phyloP scores from a whole-genome alignment of 192 early-diverging fungal species.

The Coemansia sp. region DNA sequence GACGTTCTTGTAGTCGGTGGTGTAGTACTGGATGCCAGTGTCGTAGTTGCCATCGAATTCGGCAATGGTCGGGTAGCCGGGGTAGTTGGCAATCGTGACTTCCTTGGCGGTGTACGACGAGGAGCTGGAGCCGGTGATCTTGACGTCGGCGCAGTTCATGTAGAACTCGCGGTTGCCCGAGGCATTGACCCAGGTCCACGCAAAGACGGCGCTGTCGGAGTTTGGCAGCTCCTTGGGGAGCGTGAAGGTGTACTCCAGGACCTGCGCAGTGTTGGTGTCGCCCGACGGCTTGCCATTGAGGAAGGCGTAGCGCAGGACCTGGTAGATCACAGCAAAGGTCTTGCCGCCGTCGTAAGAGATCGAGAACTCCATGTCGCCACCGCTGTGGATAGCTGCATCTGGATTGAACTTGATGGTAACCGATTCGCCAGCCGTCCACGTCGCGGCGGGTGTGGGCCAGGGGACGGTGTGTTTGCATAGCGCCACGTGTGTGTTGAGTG shows the following conservation, averaged over 20 bases:
- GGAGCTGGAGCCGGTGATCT: conserved; percentile 25
- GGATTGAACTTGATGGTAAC: conserved; percentile 38
- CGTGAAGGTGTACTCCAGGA: conserved; percentile 49
- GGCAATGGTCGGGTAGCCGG: conserved; percentile 52
- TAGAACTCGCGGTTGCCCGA: conserved; percentile 59
- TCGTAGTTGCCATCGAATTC: conserved; percentile 51
- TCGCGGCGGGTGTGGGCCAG: conserved; percentile 31
- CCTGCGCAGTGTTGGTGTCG: conserved; percentile 16
- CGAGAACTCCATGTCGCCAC: conserved; percentile 61
- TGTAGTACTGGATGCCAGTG: conserved; percentile 37
- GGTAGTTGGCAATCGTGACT: conserved; percentile 43
- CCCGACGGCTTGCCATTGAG: conserved; percentile 16
- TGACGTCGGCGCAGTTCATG: conserved; percentile 38
- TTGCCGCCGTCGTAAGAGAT: conserved; percentile 57
- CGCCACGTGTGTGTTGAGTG: conserved; percentile 5
- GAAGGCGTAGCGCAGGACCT: conserved; percentile 39
- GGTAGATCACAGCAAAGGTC: conserved; percentile 60
- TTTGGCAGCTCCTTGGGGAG: conserved; percentile 58
- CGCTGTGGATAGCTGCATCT: conserved; percentile 38
- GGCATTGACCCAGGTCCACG: conserved; percentile 67
- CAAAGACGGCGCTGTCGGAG: conserved; percentile 57
- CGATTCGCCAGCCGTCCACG: conserved; percentile 39
- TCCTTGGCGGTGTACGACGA: conserved; percentile 36
- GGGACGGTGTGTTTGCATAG: conserved; percentile 46
- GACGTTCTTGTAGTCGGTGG: conserved; percentile 17